phyloP scores from a whole-genome alignment of 805 yeast species.

The Phaffomyces antillensis region DNA sequence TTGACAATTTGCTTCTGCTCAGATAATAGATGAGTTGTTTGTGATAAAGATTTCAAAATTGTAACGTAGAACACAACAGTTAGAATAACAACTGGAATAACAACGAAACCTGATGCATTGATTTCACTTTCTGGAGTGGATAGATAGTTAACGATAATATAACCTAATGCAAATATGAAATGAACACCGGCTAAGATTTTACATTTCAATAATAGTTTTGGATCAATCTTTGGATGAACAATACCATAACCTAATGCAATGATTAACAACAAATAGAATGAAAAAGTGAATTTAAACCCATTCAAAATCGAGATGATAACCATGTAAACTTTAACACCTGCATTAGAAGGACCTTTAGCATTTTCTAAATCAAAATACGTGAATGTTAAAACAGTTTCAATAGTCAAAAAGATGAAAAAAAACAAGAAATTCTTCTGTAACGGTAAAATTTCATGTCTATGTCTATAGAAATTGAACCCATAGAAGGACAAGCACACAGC shows the following conservation, averaged over 20 bases:
- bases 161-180: slow-evolving; percentile 47
- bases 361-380: slow-evolving; percentile 84
- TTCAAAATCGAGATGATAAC: slow-evolving; percentile 72
- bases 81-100: slow-evolving; percentile 66
- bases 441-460: slow-evolving; percentile 80
- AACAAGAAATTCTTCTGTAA: slow-evolving; percentile 87
- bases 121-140: slow-evolving; percentile 44
- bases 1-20: slow-evolving; percentile 91
- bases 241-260: slow-evolving; percentile 93
- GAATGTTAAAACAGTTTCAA: slow-evolving; percentile 85
- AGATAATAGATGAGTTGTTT: slow-evolving; percentile 64
- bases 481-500: slow-evolving; percentile 77
- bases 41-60: slow-evolving; percentile 64
- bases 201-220: slow-evolving; percentile 65
- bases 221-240: slow-evolving; percentile 78
- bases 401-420: slow-evolving; percentile 72
- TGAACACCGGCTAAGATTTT: slow-evolving; percentile 51
- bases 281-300: slow-evolving; percentile 75
- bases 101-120: slow-evolving; percentile 45
- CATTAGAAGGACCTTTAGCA: slow-evolving; percentile 38
- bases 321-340: slow-evolving; percentile 66
- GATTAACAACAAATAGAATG: slow-evolving; percentile 78
- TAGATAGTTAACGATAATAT: slow-evolving; percentile 47
- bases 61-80: slow-evolving; percentile 67
- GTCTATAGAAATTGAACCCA: slow-evolving; percentile 77